Base-by-base conservation (phyloP, 305 asterid species). In the Ajuga reptans region DNA sequence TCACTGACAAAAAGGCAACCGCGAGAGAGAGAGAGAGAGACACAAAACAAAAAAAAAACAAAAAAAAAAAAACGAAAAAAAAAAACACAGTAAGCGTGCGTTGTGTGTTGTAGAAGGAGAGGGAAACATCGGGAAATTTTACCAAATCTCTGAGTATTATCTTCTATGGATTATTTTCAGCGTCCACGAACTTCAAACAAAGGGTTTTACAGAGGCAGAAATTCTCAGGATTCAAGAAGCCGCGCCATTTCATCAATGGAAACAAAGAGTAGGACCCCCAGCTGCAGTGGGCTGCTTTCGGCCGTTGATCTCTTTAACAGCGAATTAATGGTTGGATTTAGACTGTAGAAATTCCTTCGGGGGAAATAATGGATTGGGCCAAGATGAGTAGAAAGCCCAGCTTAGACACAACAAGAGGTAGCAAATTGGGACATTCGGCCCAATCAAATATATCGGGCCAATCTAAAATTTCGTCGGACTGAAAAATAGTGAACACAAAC, bases 161-260 rank as follows among this genome's bases (percentile, higher is more conserved):
- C 64, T 1, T 34, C 64, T 1, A 18, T 16, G 39, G 17, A 68
- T n/a, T 59, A 9, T 42, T 74, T 41, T 27, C 36, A 27, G 8
- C 14, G 47, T 2, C 49, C 0, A 24, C 63, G 9, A 24, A 58
- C 10, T 18, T 5, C 64, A 16, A 43, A 59, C 8, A 9, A 21
- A 36, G 21, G 53, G 57, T 41, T 49, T 37, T 60, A 41, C 58
- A 34, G 21, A n/a, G 5, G 61, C 57, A 65, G 56, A 49, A 54
- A 17, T 52, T 72, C 45, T 61, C 24, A 31, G 18, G 7, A 63
- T 12, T 43, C 43, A 66, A 60, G 53, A 39, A 55, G 60, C 59
- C 75, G 65, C 75, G 81, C 75, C 68, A 66, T 54, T 69, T 57
- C 57, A 45, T 8, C 37, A 31, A 31, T 31, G 36, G 50, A 45